phyloP scores from a whole-genome alignment of 139 green algal genomes.

The Chlamydomonas urium region DNA sequence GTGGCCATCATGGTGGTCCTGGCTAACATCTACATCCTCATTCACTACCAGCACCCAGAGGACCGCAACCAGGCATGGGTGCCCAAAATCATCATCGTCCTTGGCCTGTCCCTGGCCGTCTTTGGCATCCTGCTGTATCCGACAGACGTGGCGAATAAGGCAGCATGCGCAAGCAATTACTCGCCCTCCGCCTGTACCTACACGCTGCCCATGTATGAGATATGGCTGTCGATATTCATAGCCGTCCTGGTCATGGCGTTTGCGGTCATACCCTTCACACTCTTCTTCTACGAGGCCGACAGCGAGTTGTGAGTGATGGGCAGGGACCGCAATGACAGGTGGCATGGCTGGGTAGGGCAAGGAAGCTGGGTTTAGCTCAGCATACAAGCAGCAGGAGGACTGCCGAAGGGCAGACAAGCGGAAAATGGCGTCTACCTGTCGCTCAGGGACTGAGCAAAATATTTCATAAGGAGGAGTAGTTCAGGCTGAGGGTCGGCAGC shows the following conservation, averaged over 20 bases:
- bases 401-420: no score
- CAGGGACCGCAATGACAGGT: not conserved
- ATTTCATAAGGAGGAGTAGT: no score
- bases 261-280: conserved; percentile 84
- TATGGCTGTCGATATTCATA: conserved; percentile 90
- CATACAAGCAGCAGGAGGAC: no score
- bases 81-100: conserved; percentile 88
- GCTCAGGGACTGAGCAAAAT: no score
- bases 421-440: no score
- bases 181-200: conserved; percentile 70
- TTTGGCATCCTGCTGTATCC: conserved; percentile 91
- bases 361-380: no score
- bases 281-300: conserved; percentile 98
- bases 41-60: conserved; percentile 92
- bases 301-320: conserved; percentile 66
- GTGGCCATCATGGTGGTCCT: conserved; percentile 64
- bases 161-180: conserved; percentile 64
- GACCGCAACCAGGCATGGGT: conserved; percentile 90
- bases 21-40: conserved; percentile 80
- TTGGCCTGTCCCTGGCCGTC: conserved; percentile 81
- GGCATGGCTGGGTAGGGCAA: not conserved
- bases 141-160: conserved; percentile 89
- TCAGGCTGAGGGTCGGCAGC: no score
- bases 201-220: conserved; percentile 80
- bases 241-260: conserved; percentile 74